Evolutionary conservation across 2,329 filamentous ascomycete genomes (phyloP), one percentile per base, ranked within the genome.

Genomic region (Monilinia fructigena): DNA sequence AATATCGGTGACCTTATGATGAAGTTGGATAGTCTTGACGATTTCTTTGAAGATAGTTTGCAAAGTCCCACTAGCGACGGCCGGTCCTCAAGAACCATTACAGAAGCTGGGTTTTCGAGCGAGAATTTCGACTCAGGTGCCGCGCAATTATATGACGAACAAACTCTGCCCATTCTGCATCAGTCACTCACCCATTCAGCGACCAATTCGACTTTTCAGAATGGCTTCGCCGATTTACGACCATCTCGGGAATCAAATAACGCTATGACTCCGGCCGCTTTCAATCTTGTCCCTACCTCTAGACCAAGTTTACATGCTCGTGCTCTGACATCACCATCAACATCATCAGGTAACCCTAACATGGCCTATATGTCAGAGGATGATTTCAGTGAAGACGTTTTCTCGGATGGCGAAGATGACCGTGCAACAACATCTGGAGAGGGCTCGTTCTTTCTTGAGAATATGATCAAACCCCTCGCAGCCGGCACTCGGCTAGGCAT

Each of bases 121-220:
- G 87, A 88, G 68, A 83, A 83, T 12, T 87, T 88, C 62, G 90
- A 95, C 70, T 88, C 88, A 1, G 63, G 47, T 45, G 90, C 88
- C 14, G 91, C 93, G 28, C 88, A 92, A 75, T 80, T 97, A 0
- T 97, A 98, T 77, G 93, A 97, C 73, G 92, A 97, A 76, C 92
- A 96, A 75, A 96, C 95, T 8, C 82, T 95, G 14, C 94, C 94
- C 0, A 96, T 97, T 62, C 80, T 97, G 7, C 90, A 95, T 72
- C 91, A 95, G 74, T 95, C 92, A 0, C 82, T 90, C 31, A 85
- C 83, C 28, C 75, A 84, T 14, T 94, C 88, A 70, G 89, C 89
- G 48, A 90, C 86, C 61, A 85, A 87, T 1, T 85, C 85, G 0
- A 90, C 89, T 0, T 95, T 98, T 77, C 92, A 97, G 72, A 96